Evolutionary conservation across 139 green algal species (phyloP).

Genomic region (Asterochloris erici): DNA sequence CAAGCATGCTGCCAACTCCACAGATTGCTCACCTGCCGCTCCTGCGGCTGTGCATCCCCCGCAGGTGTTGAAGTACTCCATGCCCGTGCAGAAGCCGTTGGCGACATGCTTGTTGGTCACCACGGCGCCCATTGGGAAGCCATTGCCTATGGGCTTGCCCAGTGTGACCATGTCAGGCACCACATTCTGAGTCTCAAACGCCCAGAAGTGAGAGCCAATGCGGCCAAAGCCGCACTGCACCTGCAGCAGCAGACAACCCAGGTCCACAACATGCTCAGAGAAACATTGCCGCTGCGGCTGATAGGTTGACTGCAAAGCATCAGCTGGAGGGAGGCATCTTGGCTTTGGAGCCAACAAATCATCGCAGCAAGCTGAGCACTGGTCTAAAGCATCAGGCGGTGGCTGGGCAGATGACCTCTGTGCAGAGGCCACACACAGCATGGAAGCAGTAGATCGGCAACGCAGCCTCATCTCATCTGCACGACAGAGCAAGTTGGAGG

Average conservation of each 20-base stretch:
- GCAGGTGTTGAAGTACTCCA: slow-evolving; percentile 72
- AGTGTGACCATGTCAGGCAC: slow-evolving; percentile 71
- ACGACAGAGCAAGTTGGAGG: too few species aligned
- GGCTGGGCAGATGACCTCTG: too few species aligned
- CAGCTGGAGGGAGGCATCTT: too few species aligned
- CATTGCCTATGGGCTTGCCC: slow-evolving; percentile 73
- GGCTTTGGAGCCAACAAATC: too few species aligned
- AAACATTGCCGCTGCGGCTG: too few species aligned
- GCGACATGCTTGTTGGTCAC: slow-evolving; percentile 45
- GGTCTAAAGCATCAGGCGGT: too few species aligned
- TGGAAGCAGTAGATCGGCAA: too few species aligned
- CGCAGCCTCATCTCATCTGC: too few species aligned
- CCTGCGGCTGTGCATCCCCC: slow-evolving; percentile 40
- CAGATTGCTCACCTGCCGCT: slow-evolving; percentile 19
- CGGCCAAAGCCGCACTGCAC: slow-evolving; percentile 73
- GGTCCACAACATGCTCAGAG: not conserved
- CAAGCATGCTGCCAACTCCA: slow-evolving; percentile 1
- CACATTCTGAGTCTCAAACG: slow-evolving; percentile 51
- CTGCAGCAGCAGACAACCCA: not conserved
- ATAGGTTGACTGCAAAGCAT: too few species aligned
- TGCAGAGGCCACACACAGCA: too few species aligned
- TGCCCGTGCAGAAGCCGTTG: slow-evolving; percentile 44
- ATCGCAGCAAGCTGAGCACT: too few species aligned
- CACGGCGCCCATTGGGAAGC: slow-evolving; percentile 64
- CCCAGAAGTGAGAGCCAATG: slow-evolving; percentile 60